These are phyloP conservation scores for Lachnum nothofagi DNA, from an alignment of 2,329 filamentous ascomycete species.

Conservation along the genomic window DNA sequence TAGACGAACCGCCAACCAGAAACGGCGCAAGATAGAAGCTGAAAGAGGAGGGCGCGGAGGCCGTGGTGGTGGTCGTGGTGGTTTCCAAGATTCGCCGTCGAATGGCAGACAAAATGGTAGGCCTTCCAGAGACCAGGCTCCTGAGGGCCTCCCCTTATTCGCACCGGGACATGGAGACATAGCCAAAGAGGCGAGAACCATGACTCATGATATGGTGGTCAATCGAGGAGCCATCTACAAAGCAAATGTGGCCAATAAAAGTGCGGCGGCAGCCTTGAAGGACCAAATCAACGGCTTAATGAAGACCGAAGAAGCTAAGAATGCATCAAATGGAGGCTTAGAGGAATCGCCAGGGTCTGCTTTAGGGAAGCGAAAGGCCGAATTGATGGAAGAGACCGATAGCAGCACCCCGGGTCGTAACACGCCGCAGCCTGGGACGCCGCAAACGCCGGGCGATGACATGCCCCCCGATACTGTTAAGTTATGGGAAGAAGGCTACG, in stretches of 20 bases:
- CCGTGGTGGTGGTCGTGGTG: slow-evolving; percentile 32
- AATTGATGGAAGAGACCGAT: slow-evolving; percentile 57
- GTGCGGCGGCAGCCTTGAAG: slow-evolving; percentile 83
- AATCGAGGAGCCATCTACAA: slow-evolving; percentile 63
- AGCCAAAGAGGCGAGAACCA: slow-evolving; percentile 50
- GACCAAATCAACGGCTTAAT: slow-evolving; percentile 54
- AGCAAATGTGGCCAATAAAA: slow-evolving; percentile 83
- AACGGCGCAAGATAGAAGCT: slow-evolving; percentile 70
- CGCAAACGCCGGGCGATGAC: slow-evolving; percentile 50
- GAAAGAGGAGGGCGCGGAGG: slow-evolving; percentile 37
- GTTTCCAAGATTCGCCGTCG: slow-evolving; percentile 26
- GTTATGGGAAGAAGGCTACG: slow-evolving; percentile 93
- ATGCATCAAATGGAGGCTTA: slow-evolving; percentile 8
- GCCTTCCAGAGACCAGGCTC: slow-evolving; percentile 27
- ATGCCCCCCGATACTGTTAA: slow-evolving; percentile 74
- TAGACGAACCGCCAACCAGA: slow-evolving; percentile 70
- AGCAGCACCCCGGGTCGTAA: slow-evolving; percentile 55
- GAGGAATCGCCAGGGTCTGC: slow-evolving; percentile 43
- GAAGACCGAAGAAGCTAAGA: slow-evolving; percentile 20
- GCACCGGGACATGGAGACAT: slow-evolving; percentile 48
- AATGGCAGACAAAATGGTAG: slow-evolving; percentile 25
- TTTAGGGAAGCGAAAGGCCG: slow-evolving; percentile 72
- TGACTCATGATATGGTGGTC: slow-evolving; percentile 86
- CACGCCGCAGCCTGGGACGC: slow-evolving; percentile 48
- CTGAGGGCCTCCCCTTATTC: slow-evolving; percentile 50